A percentile compares a stretch with the other conserved stretches of the same genome.
These are phyloP conservation scores for Saprolegnia parasitica DNA, from an alignment of 352 stramenopile species.

Conservation along the genomic window DNA sequence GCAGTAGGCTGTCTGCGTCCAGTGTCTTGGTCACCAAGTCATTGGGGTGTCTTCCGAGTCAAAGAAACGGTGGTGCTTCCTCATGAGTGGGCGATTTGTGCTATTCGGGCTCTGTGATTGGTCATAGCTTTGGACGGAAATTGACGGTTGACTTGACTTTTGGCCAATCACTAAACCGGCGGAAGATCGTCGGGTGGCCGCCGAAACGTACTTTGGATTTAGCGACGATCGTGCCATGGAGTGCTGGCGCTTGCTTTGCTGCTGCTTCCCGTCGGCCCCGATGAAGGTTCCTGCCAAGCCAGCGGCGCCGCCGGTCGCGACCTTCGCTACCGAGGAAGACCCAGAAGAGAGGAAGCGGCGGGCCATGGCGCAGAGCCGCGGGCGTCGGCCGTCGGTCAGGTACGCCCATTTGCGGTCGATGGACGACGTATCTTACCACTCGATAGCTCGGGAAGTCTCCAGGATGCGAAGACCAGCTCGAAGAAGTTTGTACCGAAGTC, in stretches of 20 bases:
- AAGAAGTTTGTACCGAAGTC: slow-evolving; percentile 45
- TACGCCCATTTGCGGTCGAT: background rate
- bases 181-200: background rate
- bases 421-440: background rate
- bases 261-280: too few species aligned
- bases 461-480: background rate
- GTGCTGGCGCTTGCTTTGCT: background rate
- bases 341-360: slow-evolving; percentile 18
- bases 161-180: background rate
- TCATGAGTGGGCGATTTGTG: too few species aligned
- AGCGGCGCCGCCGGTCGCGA: too few species aligned
- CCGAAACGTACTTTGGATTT: background rate
- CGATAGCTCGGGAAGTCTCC: slow-evolving; percentile 23
- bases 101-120: too few species aligned
- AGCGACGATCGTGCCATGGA: background rate
- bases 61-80: too few species aligned
- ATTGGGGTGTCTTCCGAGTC: too few species aligned
- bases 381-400: slow-evolving; percentile 21
- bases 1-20: too few species aligned
- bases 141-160: background rate
- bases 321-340: background rate
- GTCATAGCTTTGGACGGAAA: too few species aligned
- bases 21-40: too few species aligned
- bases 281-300: too few species aligned
- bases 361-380: slow-evolving; percentile 16